Conservation (phyloP, 305 asterid species). For the Rubia peregrina region DNA sequence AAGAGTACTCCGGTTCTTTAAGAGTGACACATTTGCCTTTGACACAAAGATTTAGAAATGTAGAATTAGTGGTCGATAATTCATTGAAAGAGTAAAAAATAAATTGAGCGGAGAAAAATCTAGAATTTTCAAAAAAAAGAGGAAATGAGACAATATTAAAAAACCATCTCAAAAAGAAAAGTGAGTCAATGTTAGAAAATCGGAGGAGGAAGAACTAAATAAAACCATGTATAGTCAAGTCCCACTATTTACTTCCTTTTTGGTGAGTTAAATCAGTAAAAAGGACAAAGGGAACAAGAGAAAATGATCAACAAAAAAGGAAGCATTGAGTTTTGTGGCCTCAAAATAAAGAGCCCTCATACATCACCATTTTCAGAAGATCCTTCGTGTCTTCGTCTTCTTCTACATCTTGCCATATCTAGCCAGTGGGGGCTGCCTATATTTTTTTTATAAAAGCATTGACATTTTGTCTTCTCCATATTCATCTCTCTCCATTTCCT, state of each 20-base stretch:
- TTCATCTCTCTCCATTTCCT: background rate
- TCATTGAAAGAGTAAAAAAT: no score
- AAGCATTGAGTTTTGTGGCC: slow-evolving; percentile 33
- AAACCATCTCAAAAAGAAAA: no score
- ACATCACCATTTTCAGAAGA: slow-evolving; percentile 19
- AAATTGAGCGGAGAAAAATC: no score
- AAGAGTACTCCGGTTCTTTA: no score
- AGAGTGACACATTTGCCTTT: no score
- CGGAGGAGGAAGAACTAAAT: no score
- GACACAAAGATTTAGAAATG: no score
- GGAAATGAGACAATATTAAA: no score
- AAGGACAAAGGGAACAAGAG: slow-evolving; percentile 20
- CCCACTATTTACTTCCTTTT: slow-evolving; percentile 27
- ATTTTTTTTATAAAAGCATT: background rate
- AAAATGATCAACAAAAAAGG: slow-evolving; percentile 19
- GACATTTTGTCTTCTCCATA: background rate
- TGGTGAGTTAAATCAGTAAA: slow-evolving; percentile 17
- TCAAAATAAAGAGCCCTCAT: slow-evolving; percentile 29
- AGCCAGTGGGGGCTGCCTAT: background rate
- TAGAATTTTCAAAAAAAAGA: no score
- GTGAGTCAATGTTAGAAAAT: no score
- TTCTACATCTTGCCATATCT: background rate
- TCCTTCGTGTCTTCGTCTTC: slow-evolving; percentile 23
- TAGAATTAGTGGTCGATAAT: no score
- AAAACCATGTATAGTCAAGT: background rate